Conservation (phyloP, 2,329 filamentous ascomycete species). For the Paraphoma sp. region DNA sequence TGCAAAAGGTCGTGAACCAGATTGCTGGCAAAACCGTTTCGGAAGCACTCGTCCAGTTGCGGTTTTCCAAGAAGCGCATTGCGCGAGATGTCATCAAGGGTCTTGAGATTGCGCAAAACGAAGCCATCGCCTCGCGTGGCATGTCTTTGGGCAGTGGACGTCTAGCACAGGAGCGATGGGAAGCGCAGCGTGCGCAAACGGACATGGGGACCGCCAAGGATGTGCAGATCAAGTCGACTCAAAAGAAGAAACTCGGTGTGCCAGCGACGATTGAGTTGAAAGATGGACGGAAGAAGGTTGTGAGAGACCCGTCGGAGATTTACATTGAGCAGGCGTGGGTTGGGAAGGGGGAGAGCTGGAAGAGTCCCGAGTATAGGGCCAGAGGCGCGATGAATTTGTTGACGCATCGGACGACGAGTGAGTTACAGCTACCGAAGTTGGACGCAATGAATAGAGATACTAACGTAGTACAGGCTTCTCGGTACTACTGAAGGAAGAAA, state of each 20-base stretch:
- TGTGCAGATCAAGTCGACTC: constrained; percentile 12
- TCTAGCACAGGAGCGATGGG: constrained; percentile 25
- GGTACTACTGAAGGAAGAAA: constrained; percentile 90
- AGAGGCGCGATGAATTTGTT: constrained; percentile 74
- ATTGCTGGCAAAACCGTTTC: constrained; percentile 93
- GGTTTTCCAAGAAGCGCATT: constrained; percentile 92
- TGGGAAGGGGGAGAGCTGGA: constrained; percentile 65
- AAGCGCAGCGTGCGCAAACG: constrained; percentile 19
- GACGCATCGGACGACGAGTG: constrained; percentile 76
- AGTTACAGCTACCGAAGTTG: no score
- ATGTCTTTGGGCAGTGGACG: constrained; percentile 72
- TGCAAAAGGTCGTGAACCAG: constrained; percentile 83
- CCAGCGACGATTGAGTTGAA: constrained; percentile 72
- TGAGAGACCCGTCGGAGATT: constrained; percentile 78
- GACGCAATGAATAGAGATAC: no score
- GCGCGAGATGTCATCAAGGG: constrained; percentile 80
- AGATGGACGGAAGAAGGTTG: constrained; percentile 73
- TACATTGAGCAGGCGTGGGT: constrained; percentile 96
- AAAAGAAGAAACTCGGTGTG: constrained; percentile 29
- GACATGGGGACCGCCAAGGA: constrained; percentile 16
- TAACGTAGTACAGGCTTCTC: constrained; percentile 65
- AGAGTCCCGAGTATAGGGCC: constrained; percentile 73
- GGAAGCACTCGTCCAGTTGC: constrained; percentile 93
- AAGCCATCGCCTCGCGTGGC: constrained; percentile 78
- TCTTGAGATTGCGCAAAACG: constrained; percentile 79